phyloP scores from a whole-genome alignment of 139 green algal species.

The Asterochloris sp. region DNA sequence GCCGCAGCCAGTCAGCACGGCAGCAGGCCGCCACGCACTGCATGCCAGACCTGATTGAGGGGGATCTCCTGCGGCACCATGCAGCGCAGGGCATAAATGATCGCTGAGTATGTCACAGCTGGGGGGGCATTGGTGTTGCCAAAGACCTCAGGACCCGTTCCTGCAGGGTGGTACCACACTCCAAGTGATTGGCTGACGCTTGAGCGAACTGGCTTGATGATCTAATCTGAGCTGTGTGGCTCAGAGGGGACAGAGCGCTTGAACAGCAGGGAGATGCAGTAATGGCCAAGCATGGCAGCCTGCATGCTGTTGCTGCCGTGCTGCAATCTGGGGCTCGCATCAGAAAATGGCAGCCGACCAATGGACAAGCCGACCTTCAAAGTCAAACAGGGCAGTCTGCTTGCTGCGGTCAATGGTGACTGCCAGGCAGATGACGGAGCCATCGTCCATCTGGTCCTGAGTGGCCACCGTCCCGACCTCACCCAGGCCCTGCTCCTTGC shows the following conservation, averaged over 20 bases:
- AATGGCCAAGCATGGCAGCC: too few relatives aligned
- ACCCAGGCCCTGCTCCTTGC: constrained; percentile 54
- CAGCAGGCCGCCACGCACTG: constrained; percentile 5
- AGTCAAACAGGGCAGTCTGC: constrained; percentile 85
- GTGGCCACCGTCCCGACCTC: constrained; percentile 72
- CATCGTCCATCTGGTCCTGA: constrained; percentile 94
- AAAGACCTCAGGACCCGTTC: constrained; percentile 80
- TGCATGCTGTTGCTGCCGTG: not conserved
- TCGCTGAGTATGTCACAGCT: constrained; percentile 86
- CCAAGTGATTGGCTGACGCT: too few relatives aligned
- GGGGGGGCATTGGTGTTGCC: constrained; percentile 94
- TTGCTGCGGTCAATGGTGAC: constrained; percentile 84
- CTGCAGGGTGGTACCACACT: not conserved
- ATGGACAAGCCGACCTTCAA: constrained; percentile 57
- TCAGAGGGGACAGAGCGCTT: too few relatives aligned
- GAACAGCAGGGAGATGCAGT: too few relatives aligned
- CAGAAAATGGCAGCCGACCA: not conserved
- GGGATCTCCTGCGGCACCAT: constrained; percentile 90
- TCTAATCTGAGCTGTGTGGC: too few relatives aligned
- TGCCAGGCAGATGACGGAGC: constrained; percentile 71
- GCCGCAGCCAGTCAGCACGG: not conserved
- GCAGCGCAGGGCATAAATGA: constrained; percentile 94
- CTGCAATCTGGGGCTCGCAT: not conserved
- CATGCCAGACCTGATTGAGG: constrained; percentile 66
- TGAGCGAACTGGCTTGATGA: too few relatives aligned